These are phyloP conservation scores for Rhizophagus sp. DNA, from an alignment of 192 early-diverging fungal genomes.

Conservation along the genomic window DNA sequence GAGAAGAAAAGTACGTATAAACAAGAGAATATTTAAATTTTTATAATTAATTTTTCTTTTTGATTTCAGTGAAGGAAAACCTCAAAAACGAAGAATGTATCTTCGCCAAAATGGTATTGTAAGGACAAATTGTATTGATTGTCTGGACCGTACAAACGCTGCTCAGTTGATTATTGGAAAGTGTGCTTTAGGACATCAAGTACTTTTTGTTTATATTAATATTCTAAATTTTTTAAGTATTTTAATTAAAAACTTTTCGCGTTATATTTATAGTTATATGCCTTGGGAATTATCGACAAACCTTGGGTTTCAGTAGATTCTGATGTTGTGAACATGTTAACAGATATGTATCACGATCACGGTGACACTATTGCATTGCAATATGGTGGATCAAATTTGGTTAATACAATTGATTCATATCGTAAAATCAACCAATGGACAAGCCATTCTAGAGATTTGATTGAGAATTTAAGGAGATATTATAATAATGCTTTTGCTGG, in stretches of 20 bases:
- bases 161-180: conserved; percentile 97
- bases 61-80: conserved; percentile 8
- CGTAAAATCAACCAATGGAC: conserved; percentile 93
- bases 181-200: conserved; percentile 86
- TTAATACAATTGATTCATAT: conserved; percentile 98
- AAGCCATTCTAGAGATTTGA: conserved; percentile 93
- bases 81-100: conserved; percentile 35
- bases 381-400: conserved; percentile 97
- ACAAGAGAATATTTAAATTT: neutral
- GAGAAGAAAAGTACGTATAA: conserved; percentile 27
- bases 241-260: neutral
- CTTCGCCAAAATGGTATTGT: conserved; percentile 80
- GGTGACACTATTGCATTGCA: conserved; percentile 95
- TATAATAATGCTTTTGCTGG: conserved; percentile 93
- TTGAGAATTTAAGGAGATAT: conserved; percentile 89
- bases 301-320: conserved; percentile 88
- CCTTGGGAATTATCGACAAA: conserved; percentile 78
- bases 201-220: conserved; percentile 3
- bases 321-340: conserved; percentile 90
- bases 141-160: conserved; percentile 96
- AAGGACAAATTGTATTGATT: conserved; percentile 98
- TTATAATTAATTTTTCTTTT: neutral
- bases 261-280: conserved; percentile 61
- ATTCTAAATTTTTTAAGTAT: neutral
- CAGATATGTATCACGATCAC: conserved; percentile 97